Evolutionary conservation across 2,329 filamentous ascomycete species (phyloP), one percentile per base, ranked within the genome.

Genomic region (Emergomyces pasteurianus): DNA sequence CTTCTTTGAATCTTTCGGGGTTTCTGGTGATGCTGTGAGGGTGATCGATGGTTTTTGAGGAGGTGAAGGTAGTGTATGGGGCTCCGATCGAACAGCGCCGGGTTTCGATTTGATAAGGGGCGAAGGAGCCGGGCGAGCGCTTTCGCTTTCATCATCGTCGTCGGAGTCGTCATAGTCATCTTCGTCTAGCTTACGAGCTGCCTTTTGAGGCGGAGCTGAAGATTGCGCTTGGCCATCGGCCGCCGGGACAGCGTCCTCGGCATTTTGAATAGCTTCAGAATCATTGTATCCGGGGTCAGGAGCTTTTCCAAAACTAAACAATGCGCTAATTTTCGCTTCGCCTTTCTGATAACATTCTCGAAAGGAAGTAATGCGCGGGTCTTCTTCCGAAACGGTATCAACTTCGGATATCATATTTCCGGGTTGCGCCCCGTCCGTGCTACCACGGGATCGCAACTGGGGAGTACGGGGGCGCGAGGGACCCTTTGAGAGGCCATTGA

Each of bases 161-260:
- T 86, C 84, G 52, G 84, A 86, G 18, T 87, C 86, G 8, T 87
- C 85, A 1, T 89, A 87, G 10, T 87, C 83, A 18, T 90, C 88
- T 49, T 92, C 88, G 61, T 96, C 91, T 68, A 80, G 88, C 77
- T 94, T 96, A 61, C 81, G 77, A 43, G 85, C 83, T 59, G 84
- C 82, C 69, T 87, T 87, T 78, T 74, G 70, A 16, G 74, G 66
- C 42, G 69, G 67, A 36, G 67, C 65, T 72, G 76, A 80, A 74
- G 73, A 67, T 70, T 78, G 68, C 63, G 65, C 70, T 66, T 79
- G 77, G 63, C 71, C 72, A 67, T 83, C 77, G 60, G 81, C 77
- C 68, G 83, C 79, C 73, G 72, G 64, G 62, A 64, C 61, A 61
- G 67, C 64, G 58, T 63, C 62, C 55, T 69, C 68, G 62, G 69